Percentiles rank a stretch among this genome's conserved stretches.
phyloP scores from a whole-genome alignment of 2,329 filamentous ascomycete species.

The Trichoderma sp. region DNA sequence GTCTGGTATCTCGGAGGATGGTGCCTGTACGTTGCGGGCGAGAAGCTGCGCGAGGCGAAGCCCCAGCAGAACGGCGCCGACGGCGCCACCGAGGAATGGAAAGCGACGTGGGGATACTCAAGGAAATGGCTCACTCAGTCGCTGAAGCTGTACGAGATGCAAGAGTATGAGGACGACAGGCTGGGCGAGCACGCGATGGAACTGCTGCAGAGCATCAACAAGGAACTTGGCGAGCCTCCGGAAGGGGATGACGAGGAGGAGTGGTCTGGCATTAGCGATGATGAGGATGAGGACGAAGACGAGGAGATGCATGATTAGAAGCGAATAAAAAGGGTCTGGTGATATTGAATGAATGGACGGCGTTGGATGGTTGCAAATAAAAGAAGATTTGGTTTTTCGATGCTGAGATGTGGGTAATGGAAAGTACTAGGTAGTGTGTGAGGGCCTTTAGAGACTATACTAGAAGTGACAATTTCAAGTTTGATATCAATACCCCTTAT shows the following conservation, averaged over 20 bases:
- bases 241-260: constrained; percentile 55
- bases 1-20: constrained; percentile 97
- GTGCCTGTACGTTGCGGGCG: constrained; percentile 77
- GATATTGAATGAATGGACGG: constrained; percentile 21
- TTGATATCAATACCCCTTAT: neutral
- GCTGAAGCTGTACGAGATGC: constrained; percentile 69
- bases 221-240: constrained; percentile 59
- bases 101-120: constrained; percentile 66
- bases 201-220: constrained; percentile 61
- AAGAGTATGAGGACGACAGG: constrained; percentile 83
- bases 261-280: constrained; percentile 52
- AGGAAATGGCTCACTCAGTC: constrained; percentile 80
- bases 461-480: neutral
- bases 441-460: constrained; percentile 5
- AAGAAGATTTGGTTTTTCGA: constrained; percentile 2
- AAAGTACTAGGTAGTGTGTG: neutral
- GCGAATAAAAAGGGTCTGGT: constrained; percentile 11
- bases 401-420: neutral
- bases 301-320: constrained; percentile 52
- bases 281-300: constrained; percentile 46
- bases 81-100: constrained; percentile 48
- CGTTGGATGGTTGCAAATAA: constrained; percentile 23
- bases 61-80: constrained; percentile 31
- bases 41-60: constrained; percentile 53
- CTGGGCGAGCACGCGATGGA: constrained; percentile 73